Evolutionary conservation across 1,284 basidiomycete species (phyloP), one percentile per base, ranked within the genome.

Genomic region (Malassezia vespertilionis): DNA sequence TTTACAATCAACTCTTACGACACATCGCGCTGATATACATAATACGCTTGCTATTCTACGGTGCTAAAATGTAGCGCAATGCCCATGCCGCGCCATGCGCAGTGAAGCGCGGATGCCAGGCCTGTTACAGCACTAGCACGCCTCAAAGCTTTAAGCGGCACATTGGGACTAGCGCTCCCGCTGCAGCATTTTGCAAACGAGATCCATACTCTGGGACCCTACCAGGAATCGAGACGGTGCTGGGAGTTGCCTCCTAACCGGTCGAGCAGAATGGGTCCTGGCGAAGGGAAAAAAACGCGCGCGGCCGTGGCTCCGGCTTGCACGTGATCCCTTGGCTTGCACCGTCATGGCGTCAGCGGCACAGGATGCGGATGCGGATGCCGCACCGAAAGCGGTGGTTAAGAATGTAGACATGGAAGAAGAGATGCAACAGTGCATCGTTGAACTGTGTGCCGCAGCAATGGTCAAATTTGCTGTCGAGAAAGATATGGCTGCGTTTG

Each of bases 381-480:
- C 30, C 18, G 37, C 20, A 28, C 40, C 41, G n/a, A 33, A 32
- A 20, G 86, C 88, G 34, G 82, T 87, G 73, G 87, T 95, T 71
- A 95, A 95, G 76, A 89, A 86, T 69, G 88, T 91, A 51, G 90
- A 96, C 75, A 96, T 96, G 90, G 78, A 76, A 52, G 86, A 93
- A 54, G 87, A 93, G 63, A 86, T 95, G 86, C 89, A 95, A 74
- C 82, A 86, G 72, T 82, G 85, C 72, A 82, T 82, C 57, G 83
- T 96, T 61, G 86, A 93, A 65, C 81, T 88, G 62, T 82, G 88
- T 22, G 79, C 79, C 15, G 78, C 80, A 21, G 87, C 89, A 1
- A 78, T 96, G 68, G 83, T 86, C 58, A 85, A 86, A 73, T 88
- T 83, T 75, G 83, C 79, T 71, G 84, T 93, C 74, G 90, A 95